phyloP scores from a whole-genome alignment of 2,329 filamentous ascomycete genomes.

The Niveomyces coronatus region DNA sequence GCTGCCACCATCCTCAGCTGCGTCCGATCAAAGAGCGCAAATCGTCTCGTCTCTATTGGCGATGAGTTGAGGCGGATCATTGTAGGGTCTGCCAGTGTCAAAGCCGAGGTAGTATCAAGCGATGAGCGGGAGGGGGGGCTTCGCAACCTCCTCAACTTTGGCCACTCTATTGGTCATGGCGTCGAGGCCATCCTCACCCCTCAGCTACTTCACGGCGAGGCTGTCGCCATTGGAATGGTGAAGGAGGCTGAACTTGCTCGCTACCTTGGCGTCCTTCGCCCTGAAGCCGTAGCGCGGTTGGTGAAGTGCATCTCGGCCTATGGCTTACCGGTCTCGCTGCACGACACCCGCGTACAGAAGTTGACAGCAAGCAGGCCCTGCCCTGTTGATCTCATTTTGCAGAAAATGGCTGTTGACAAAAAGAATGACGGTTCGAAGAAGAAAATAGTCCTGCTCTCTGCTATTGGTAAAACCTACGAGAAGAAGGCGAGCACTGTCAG shows the following conservation, averaged over 20 bases:
- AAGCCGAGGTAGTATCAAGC: slow-evolving; percentile 86
- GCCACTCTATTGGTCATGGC: slow-evolving; percentile 94
- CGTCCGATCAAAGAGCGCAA: slow-evolving; percentile 25
- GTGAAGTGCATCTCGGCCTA: slow-evolving; percentile 94
- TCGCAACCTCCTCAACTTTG: slow-evolving; percentile 92
- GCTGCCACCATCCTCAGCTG: slow-evolving; percentile 58
- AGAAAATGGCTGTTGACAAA: slow-evolving; percentile 97
- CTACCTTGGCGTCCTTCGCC: slow-evolving; percentile 74
- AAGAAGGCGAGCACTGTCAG: slow-evolving; percentile 81
- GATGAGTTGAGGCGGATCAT: slow-evolving; percentile 69
- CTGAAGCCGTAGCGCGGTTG: slow-evolving; percentile 78
- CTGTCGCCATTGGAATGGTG: slow-evolving; percentile 95
- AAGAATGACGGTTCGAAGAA: slow-evolving; percentile 95
- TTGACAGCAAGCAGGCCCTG: slow-evolving; percentile 81
- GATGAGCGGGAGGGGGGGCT: slow-evolving; percentile 93
- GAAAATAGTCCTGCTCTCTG: slow-evolving; percentile 86
- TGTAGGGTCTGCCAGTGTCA: slow-evolving; percentile 81
- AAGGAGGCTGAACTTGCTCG: slow-evolving; percentile 92
- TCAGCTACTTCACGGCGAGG: slow-evolving; percentile 90
- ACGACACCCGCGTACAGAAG: slow-evolving; percentile 72
- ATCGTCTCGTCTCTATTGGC: slow-evolving; percentile 61
- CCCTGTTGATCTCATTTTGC: slow-evolving; percentile 71
- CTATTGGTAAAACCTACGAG: slow-evolving; percentile 82
- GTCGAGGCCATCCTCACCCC: slow-evolving; percentile 93
- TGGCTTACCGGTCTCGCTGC: slow-evolving; percentile 73